Base-by-base conservation (phyloP, 2,329 filamentous ascomycete species). In the Fusarium miscanthi region DNA sequence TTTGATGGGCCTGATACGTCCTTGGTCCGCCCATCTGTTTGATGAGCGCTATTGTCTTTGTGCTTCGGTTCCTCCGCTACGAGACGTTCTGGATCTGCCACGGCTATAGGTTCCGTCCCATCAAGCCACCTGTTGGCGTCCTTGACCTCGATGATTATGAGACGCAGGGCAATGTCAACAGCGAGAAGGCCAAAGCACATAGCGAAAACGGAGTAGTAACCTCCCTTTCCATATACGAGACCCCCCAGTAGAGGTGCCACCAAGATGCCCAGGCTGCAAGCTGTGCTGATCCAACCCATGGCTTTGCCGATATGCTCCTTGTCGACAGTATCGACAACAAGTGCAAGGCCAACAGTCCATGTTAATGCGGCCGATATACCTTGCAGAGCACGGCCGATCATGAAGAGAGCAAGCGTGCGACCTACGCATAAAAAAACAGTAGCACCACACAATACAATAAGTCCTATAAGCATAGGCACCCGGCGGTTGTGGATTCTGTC, bases 271-370 rank as follows among this genome's bases (percentile, higher is more conserved):
- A 80, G 57, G 53, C 80, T 81, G n/a, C 76, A 74, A 8, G 79
- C 75, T 61, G 77, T 78, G 45, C 80, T 79, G 23, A 81, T 75
- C 78, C 79, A 81, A 6, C 81, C 80, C 66, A 77, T 80, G 21
- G 79, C 79, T 48, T 72, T 74, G 17, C 80, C 80, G 21, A 82
- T 60, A 31, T 79, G 75, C 10, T 76, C 78, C 13, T 66, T 70
- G 37, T 80, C 76, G 12, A 81, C 80, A 7, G 78, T 78, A 48
- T 82, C 80, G 30, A 81, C 78, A 52, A 82, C 78, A 12, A 82
- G 77, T 14, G 80, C 80, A 31, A 82, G 73, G 7, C 80, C 80
- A 30, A 82, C 80, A 21, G 80, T 81, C 80, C 80, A 82, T 10
- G 80, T 82, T 27, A 82, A 63, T 33, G 79, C 76, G 9, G 78